Base-by-base conservation (phyloP, 2,329 filamentous ascomycete species). In the Elsinoe fawcettii region DNA sequence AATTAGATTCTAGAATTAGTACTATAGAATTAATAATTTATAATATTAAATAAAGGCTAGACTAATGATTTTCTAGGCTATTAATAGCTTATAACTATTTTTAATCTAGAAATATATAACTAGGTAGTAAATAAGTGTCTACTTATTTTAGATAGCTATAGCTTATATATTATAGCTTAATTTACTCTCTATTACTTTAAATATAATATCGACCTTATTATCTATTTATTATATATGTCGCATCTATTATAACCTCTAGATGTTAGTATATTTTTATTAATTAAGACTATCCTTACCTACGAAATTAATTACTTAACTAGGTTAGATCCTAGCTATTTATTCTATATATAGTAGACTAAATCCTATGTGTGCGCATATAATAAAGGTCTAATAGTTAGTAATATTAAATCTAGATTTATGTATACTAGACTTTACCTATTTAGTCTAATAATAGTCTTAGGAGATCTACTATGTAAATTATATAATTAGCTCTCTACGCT, bases 221-320 rank as follows among this genome's bases (percentile, higher is more conserved):
- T 44, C 16, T 23, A 46, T 27, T 22, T 25, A 2, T 23, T 36
- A 14, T 46, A 56, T 34, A 12, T 22, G 14, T 56, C 18, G 12
- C 30, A 57, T 44, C 20, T 53, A n/a, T 22, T 53, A 12, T 44
- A 57, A 23, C 56, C 46, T 8, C 53, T 56, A 3, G 27, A 56
- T 22, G 39, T 56, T 18, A 34, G 20, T 9, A 12, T 27, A 30
- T 56, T 56, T 36, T 20, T 14, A 41, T 39, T 39, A 3, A 16
- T 56, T 44, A 56, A 56, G 39, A 49, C 44, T 5, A 20, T 23
- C 5, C 11, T 51, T 18, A 51, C 25, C 2, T 14, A 34, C 9
- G 27, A 51, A 16, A 18, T 51, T 9, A 14, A 51, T 51, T 18
- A 32, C 9, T 12, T 51, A 14, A 16, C 5, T 16, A n/a, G 27